Percentiles rank a stretch among this genome's conserved stretches.
Evolutionary conservation across 1,284 basidiomycete species (phyloP).

Genomic region (Termitomyces sp.): DNA sequence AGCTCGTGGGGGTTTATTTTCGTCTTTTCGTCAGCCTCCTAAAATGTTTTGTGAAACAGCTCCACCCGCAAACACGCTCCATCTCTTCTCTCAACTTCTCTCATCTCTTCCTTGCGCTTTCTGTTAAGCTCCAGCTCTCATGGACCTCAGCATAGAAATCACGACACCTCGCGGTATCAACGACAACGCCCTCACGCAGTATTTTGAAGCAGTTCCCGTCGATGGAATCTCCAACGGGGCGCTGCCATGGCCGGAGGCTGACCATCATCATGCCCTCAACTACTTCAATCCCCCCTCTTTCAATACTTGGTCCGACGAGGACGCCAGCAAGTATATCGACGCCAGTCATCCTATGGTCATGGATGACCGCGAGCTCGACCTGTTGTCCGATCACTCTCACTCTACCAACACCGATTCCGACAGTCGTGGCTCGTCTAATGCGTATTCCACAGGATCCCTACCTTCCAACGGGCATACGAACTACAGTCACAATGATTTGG

Average conservation of each 20-base stretch:
- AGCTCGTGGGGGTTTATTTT: conserved; percentile 5
- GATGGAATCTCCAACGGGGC: background rate
- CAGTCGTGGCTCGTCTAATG: conserved; percentile 13
- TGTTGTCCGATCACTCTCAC: conserved; percentile 16
- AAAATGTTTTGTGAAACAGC: conserved; percentile 9
- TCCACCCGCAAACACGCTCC: conserved; percentile 6
- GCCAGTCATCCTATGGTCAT: conserved; percentile 10
- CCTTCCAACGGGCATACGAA: conserved; percentile 4
- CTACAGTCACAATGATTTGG: background rate
- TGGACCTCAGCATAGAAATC: conserved; percentile 14
- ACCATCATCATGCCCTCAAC: conserved; percentile 6
- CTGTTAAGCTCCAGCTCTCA: background rate
- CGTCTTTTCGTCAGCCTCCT: conserved; percentile 14
- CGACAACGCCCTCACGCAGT: conserved; percentile 9
- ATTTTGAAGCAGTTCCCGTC: conserved; percentile 2
- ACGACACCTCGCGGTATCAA: conserved; percentile 10
- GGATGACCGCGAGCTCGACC: conserved; percentile 12
- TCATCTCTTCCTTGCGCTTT: conserved; percentile 1
- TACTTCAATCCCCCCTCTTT: conserved; percentile 5
- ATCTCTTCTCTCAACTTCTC: background rate
- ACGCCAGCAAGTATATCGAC: conserved; percentile 7
- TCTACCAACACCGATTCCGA: conserved; percentile 15
- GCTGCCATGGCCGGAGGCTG: conserved; percentile 14
- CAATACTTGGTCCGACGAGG: conserved; percentile 11
- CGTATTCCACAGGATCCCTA: conserved; percentile 8